Percentiles rank a stretch among this genome's conserved stretches.
Conservation (phyloP, 2,329 filamentous ascomycete species). For the Hyphodiscus sp. region DNA sequence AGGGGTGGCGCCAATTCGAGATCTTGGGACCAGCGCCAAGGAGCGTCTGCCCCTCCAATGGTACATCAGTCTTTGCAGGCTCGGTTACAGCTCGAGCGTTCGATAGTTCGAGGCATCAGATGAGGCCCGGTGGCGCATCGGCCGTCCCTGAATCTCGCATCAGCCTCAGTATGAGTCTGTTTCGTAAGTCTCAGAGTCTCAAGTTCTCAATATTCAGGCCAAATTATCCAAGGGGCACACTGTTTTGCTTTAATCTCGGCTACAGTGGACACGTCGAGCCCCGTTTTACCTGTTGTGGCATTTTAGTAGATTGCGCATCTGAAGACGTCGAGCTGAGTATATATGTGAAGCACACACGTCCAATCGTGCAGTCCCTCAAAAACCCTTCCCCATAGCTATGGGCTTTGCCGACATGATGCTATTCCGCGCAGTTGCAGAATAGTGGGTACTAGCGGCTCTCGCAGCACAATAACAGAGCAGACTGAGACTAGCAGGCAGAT, state of each 20-base stretch:
- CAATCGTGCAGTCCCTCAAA: slow-evolving; percentile 31
- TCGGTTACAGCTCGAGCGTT: too few relatives aligned
- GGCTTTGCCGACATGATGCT: slow-evolving; percentile 24
- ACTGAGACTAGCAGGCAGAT: slow-evolving; percentile 42
- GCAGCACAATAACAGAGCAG: slow-evolving; percentile 38
- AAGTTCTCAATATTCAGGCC: too few relatives aligned
- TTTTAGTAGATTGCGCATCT: slow-evolving; percentile 2
- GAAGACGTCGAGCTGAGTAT: slow-evolving; percentile 23
- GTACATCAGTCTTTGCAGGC: too few relatives aligned
- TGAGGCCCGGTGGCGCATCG: background rate
- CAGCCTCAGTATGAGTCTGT: background rate
- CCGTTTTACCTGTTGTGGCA: too few relatives aligned
- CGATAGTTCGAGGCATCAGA: background rate
- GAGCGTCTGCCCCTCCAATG: background rate
- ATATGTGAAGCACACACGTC: slow-evolving; percentile 32
- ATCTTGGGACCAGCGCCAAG: background rate
- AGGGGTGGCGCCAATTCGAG: background rate
- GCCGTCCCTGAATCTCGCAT: background rate
- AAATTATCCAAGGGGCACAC: too few relatives aligned
- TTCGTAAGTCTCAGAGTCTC: background rate
- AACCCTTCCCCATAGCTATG: slow-evolving; percentile 31
- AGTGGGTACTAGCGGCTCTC: slow-evolving; percentile 6
- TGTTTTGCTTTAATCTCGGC: too few relatives aligned
- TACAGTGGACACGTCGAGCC: too few relatives aligned
- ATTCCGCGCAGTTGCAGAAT: too few relatives aligned